phyloP scores from a whole-genome alignment of 2,329 filamentous ascomycete species.

The Macrophomina pseudophaseolina region DNA sequence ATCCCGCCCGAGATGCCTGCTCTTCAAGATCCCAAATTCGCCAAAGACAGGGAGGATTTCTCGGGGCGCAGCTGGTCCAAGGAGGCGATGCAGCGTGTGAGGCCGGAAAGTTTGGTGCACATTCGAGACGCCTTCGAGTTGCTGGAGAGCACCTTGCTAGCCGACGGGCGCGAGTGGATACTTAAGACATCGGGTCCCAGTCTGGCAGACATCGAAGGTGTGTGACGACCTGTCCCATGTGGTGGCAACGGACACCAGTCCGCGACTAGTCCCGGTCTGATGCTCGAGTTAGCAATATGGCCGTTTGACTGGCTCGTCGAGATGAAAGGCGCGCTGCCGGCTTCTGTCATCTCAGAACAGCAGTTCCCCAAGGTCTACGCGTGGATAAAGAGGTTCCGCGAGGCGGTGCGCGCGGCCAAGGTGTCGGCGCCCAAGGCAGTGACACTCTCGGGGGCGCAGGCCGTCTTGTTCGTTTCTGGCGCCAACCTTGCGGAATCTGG shows the following conservation, averaged over 20 bases:
- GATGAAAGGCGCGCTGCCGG: conserved; percentile 62
- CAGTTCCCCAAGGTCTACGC: conserved; percentile 66
- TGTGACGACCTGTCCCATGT: conserved; percentile 18
- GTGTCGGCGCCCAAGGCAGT: conserved; percentile 46
- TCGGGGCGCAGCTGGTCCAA: conserved; percentile 50
- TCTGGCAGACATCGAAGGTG: conserved; percentile 70
- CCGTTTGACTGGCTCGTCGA: conserved; percentile 68
- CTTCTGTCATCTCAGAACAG: conserved; percentile 56
- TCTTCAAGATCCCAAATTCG: conserved; percentile 63
- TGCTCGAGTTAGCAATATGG: conserved; percentile 58
- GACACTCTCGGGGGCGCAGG: conserved; percentile 60
- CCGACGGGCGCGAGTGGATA: conserved; percentile 71
- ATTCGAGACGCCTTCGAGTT: conserved; percentile 61
- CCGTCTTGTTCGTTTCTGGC: conserved; percentile 53
- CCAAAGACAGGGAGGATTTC: conserved; percentile 61
- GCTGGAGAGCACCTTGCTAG: conserved; percentile 67
- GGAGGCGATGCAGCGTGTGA: conserved; percentile 46
- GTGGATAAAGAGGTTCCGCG: conserved; percentile 68
- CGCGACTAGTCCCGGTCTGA: conserved; percentile 10
- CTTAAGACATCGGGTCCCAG: conserved; percentile 58
- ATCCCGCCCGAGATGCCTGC: conserved; percentile 61
- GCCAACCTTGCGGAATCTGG: conserved; percentile 55
- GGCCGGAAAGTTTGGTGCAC: conserved; percentile 63
- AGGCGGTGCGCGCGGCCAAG: conserved; percentile 52
- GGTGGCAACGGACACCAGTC: conserved; percentile 17